Evolutionary conservation across 2,329 filamentous ascomycete species (phyloP).

Genomic region (Penicillium aurantiogriseum): DNA sequence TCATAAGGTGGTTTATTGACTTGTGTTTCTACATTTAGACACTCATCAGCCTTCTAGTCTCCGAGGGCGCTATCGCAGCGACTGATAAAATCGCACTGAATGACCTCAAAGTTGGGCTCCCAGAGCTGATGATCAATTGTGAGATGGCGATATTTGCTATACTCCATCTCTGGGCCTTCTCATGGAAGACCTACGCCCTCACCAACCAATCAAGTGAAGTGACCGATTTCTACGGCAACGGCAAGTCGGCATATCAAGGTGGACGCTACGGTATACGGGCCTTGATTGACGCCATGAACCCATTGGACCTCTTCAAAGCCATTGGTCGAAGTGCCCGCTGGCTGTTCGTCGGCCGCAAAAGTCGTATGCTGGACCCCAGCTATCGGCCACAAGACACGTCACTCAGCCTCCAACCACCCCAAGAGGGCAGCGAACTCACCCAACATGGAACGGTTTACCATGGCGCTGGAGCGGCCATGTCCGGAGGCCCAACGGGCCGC

Average conservation of each 20-base stretch:
- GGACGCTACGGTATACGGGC: conserved; percentile 65
- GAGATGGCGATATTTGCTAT: conserved; percentile 82
- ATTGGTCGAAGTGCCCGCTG: conserved; percentile 74
- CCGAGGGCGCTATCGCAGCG: conserved; percentile 62
- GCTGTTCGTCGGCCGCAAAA: conserved; percentile 71
- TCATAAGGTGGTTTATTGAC: neutral
- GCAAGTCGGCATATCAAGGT: conserved; percentile 58
- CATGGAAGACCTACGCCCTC: conserved; percentile 67
- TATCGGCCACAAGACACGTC: conserved; percentile 34
- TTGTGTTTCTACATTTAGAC: conserved; percentile 36
- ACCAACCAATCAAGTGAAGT: conserved; percentile 46
- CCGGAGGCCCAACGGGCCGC: conserved; percentile 22
- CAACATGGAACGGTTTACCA: conserved; percentile 28
- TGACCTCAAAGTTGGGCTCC: conserved; percentile 79
- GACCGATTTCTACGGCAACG: conserved; percentile 41
- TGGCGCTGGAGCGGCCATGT: conserved; percentile 25
- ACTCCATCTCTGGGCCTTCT: conserved; percentile 79
- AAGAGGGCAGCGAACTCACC: conserved; percentile 7
- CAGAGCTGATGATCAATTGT: conserved; percentile 72
- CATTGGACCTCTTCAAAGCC: conserved; percentile 80
- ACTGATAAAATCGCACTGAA: conserved; percentile 64
- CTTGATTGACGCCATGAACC: conserved; percentile 69
- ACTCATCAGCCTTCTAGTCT: conserved; percentile 61
- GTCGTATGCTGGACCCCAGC: conserved; percentile 41
- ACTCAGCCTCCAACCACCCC: conserved; percentile 30